These are phyloP conservation scores for Pyronema omphalodes DNA, from an alignment of 495 filamentous ascomycete species.

Conservation along the genomic window DNA sequence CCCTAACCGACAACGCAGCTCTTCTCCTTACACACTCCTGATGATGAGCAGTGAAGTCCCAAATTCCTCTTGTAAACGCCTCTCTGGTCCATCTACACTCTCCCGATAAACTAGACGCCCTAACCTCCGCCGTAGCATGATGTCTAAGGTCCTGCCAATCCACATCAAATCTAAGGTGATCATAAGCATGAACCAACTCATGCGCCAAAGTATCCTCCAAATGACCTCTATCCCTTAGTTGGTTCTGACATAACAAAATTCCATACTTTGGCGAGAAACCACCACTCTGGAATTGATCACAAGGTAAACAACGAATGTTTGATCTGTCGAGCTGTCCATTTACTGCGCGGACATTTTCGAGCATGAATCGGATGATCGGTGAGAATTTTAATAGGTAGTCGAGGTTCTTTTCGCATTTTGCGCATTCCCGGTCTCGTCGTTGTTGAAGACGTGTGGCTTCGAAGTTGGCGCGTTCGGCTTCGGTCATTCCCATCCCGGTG, in stretches of 20 bases:
- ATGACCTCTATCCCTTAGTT: conserved; percentile 51
- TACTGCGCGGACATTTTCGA: conserved; percentile 54
- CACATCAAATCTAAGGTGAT: conserved; percentile 78
- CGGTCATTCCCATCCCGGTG: conserved; percentile 44
- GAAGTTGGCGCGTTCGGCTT: conserved; percentile 50
- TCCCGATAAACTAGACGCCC: conserved; percentile 50
- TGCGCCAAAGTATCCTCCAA: conserved; percentile 89
- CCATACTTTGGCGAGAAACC: conserved; percentile 73
- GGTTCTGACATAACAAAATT: conserved; percentile 79
- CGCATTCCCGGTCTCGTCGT: conserved; percentile 53
- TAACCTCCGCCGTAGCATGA: conserved; percentile 86
- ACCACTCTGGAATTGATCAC: conserved; percentile 46
- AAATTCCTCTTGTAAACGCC: conserved; percentile 64
- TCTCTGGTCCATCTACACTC: conserved; percentile 87
- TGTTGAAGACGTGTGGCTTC: conserved; percentile 45
- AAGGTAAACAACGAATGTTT: conserved; percentile 70
- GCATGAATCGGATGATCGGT: conserved; percentile 73
- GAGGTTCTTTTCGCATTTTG: conserved; percentile 54
- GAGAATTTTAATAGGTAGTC: conserved; percentile 65
- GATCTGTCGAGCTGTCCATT: conserved; percentile 49
- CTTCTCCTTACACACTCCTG: conserved; percentile 76
- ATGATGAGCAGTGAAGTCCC: conserved; percentile 75
- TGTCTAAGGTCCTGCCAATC: conserved; percentile 66
- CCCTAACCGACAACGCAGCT: conserved; percentile 56
- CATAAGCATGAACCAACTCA: conserved; percentile 95